Percentiles rank a stretch among this genome's conserved stretches.
phyloP scores from a whole-genome alignment of 2,329 filamentous ascomycete genomes.

The Fusarium caatingaense region DNA sequence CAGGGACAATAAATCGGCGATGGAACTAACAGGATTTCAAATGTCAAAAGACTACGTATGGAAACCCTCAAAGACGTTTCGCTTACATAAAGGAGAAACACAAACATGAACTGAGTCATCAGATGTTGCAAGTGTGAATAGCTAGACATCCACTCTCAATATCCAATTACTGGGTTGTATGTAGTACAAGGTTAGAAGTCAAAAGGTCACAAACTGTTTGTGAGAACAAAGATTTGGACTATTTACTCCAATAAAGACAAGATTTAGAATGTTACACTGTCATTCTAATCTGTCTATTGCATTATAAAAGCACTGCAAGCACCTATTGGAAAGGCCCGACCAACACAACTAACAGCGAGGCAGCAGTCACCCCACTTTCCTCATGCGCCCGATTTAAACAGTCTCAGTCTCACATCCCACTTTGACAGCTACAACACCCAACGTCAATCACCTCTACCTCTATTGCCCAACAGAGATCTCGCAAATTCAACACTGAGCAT shows the following conservation, averaged over 20 bases:
- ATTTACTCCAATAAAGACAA: not conserved
- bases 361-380: slow-evolving; percentile 34
- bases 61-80: not conserved
- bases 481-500: slow-evolving; percentile 2
- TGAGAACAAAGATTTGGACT: not conserved
- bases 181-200: not conserved
- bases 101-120: not conserved
- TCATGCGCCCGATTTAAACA: slow-evolving; percentile 27
- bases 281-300: not conserved
- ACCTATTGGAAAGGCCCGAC: not conserved
- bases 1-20: not conserved
- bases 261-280: not conserved
- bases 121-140: not conserved
- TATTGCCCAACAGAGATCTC: not conserved
- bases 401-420: slow-evolving; percentile 26
- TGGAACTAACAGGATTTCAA: not conserved
- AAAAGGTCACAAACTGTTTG: not conserved
- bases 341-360: slow-evolving; percentile 6
- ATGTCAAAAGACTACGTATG: not conserved
- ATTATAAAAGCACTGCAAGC: not conserved
- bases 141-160: not conserved
- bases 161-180: not conserved
- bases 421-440: slow-evolving; percentile 19
- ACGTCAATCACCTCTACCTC: slow-evolving; percentile 4
- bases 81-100: not conserved